Conservation (phyloP, 495 filamentous ascomycete species). For the Oidiodendron maius region DNA sequence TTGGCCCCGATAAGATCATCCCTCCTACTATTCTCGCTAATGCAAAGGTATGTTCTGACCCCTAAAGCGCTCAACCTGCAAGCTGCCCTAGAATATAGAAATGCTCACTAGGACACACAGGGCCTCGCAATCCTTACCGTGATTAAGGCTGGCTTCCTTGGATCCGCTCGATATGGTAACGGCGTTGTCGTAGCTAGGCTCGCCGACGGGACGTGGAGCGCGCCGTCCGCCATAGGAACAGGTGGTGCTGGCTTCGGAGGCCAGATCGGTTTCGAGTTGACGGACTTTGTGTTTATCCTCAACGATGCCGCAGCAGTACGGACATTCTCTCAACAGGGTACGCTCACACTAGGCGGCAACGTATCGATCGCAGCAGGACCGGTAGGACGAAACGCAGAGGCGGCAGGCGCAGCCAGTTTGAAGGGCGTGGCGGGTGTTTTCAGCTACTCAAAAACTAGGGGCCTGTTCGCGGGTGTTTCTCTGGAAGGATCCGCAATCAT, state of each 20-base stretch:
- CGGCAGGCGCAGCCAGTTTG: conserved; percentile 87
- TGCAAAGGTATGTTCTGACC: conserved; percentile 54
- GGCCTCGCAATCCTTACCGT: conserved; percentile 94
- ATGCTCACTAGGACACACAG: conserved; percentile 45
- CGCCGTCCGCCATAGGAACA: conserved; percentile 85
- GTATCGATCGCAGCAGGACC: conserved; percentile 94
- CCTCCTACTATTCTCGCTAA: conserved; percentile 83
- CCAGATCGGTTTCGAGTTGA: conserved; percentile 95
- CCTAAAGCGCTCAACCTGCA: too few species aligned
- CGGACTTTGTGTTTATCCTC: conserved; percentile 98
- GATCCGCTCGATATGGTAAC: conserved; percentile 86
- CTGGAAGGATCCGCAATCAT: conserved; percentile 87
- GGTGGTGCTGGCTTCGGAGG: conserved; percentile 92
- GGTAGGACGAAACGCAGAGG: conserved; percentile 90
- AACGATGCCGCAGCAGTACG: conserved; percentile 89
- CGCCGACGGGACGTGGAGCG: conserved; percentile 89
- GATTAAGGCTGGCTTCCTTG: conserved; percentile 92
- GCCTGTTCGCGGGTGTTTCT: conserved; percentile 91
- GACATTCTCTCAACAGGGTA: conserved; percentile 90
- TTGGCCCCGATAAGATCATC: conserved; percentile 96
- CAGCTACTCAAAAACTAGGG: conserved; percentile 95
- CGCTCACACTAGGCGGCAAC: conserved; percentile 89
- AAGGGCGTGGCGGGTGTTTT: conserved; percentile 89
- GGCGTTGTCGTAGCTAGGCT: conserved; percentile 91
- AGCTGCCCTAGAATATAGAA: too few species aligned